phyloP scores from a whole-genome alignment of 2,329 filamentous ascomycete species.

The Colletotrichum brevisporum region DNA sequence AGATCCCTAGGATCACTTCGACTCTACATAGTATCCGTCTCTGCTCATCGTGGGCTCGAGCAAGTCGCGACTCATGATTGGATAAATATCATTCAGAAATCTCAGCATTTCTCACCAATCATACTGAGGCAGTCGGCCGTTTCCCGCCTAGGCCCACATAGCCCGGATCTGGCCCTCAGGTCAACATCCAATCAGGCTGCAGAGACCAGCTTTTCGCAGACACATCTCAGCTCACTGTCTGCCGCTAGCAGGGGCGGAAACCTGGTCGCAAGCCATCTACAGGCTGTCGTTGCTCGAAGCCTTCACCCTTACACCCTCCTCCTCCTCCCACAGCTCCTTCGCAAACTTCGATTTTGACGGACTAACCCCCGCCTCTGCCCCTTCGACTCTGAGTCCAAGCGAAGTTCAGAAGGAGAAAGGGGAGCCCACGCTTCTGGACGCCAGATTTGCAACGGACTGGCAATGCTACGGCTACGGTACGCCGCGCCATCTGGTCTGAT shows the following conservation, averaged over 20 bases:
- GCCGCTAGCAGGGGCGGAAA: constrained; percentile 46
- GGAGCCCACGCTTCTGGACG: constrained; percentile 29
- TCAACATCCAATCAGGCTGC: constrained; percentile 49
- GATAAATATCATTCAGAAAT: constrained; percentile 21
- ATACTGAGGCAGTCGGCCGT: constrained; percentile 13
- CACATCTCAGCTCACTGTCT: constrained; percentile 52
- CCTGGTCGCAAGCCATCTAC: constrained; percentile 48
- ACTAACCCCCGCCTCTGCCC: constrained; percentile 7
- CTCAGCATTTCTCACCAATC: constrained; percentile 40
- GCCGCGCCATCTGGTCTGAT: constrained; percentile 38
- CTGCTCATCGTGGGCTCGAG: constrained; percentile 21
- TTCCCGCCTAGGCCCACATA: constrained; percentile 29
- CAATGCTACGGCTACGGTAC: constrained; percentile 24
- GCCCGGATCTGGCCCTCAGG: constrained; percentile 38
- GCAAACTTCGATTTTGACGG: constrained; percentile 31
- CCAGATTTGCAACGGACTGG: constrained; percentile 18
- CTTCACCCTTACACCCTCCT: constrained; percentile 47
- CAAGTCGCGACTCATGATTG: constrained; percentile 18
- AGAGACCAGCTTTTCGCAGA: constrained; percentile 48
- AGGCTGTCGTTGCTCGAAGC: constrained; percentile 49
- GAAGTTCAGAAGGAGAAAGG: constrained; percentile 20
- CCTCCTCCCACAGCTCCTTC: constrained; percentile 22
- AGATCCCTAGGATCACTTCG: constrained; percentile 6
- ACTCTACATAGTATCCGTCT: constrained; percentile 6
- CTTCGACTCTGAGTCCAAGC: constrained; percentile 32